Evolutionary conservation across 1,139 yeast species (phyloP).

Genomic region (Debaryomyces coudertii): DNA sequence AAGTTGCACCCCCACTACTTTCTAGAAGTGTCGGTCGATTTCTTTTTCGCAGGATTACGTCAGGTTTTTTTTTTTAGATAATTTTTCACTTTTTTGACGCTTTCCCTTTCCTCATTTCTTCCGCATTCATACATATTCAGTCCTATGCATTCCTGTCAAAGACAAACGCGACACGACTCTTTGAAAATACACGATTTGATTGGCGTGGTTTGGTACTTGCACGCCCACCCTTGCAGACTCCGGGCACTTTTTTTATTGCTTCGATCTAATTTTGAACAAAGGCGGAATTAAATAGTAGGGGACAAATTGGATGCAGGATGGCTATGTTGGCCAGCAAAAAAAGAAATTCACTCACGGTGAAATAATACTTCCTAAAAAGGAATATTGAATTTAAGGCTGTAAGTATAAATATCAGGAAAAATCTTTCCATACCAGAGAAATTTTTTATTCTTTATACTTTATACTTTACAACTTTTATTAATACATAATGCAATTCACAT

Average conservation of each 20-base stretch:
- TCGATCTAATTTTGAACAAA: background rate
- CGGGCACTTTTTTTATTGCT: background rate
- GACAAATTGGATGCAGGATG: background rate
- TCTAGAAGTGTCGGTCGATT: background rate
- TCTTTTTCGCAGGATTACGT: background rate
- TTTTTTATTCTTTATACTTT: conserved; percentile 6
- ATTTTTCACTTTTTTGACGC: background rate
- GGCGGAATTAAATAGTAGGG: conserved; percentile 2
- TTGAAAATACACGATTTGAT: background rate
- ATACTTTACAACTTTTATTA: conserved; percentile 9
- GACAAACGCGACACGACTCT: conserved; percentile 6
- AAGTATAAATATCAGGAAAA: conserved; percentile 6
- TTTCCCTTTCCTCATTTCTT: too few relatives aligned
- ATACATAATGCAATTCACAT: conserved; percentile 15
- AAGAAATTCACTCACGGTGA: background rate
- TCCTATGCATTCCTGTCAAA: conserved; percentile 4
- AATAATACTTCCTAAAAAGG: conserved; percentile 7
- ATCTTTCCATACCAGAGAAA: background rate
- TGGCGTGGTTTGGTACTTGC: background rate
- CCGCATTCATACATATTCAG: background rate
- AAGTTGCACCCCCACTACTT: background rate
- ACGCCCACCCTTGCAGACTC: background rate
- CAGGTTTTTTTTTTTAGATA: background rate
- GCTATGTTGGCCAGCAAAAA: conserved; percentile 5
- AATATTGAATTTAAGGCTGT: background rate